Evolutionary conservation across 306 rosid species (phyloP), one percentile per base, ranked within the genome.

Genomic region (Lagenaria siceraria): DNA sequence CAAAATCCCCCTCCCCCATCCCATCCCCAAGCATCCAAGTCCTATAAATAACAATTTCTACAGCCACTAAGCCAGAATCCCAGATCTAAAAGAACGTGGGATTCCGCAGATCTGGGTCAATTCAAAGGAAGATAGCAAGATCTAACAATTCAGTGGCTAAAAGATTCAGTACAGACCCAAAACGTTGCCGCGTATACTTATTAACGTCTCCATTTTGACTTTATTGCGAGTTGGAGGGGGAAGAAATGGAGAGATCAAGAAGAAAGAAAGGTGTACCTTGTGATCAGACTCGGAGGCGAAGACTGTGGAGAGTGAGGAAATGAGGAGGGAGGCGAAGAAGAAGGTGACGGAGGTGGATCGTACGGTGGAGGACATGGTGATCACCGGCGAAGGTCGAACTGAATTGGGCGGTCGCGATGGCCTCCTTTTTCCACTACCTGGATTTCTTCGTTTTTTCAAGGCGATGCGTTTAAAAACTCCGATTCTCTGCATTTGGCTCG

Each of bases 211-310:
- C 55, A 53, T 73, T 52, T 53, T 13, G 21, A 58, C n/a, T 56
- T 14, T 56, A 43, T 54, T 60, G 13, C 71, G 56, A 79, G 60
- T 31, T 14, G 29, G 49, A 29, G 76, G 7, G 35, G 49, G 38
- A 38, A 48, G 74, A 82, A 65, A 25, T 48, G 56, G 22, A 49
- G 21, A 25, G 81, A 74, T 40, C 66, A 36, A 15, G 74, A n/a
- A 48, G 77, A 42, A 22, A 10, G 42, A 52, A 66, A 75, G 58
- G 68, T 55, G 81, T 81, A 92, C 99, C 97, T 77, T 92, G 88
- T 96, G 99, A 89, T 96, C 99, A 56, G 96, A 83, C 77, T 96
- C 99, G 60, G 97, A 83, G 76, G 97, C 96, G 80, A 87, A 66
- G 14, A 82, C 85, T 58, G 82, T 52, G 6, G 87, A 82, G 12